phyloP scores from a whole-genome alignment of 768 basidiomycete species.

The Lactarius vividus region DNA sequence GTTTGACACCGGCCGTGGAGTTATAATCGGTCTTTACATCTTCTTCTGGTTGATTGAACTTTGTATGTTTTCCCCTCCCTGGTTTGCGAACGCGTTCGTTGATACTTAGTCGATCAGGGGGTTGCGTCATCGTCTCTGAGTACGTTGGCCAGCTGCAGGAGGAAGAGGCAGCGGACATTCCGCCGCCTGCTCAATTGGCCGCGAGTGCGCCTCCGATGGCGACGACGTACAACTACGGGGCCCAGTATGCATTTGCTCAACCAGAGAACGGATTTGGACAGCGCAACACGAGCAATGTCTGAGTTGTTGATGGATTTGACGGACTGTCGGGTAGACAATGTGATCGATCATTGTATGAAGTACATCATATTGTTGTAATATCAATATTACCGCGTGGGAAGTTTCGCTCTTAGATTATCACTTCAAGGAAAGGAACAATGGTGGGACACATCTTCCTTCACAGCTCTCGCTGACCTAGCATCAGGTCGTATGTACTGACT shows the following conservation, averaged over 20 bases:
- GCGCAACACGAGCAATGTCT: not conserved
- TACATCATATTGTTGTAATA: not conserved
- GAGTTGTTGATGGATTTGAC: conserved; percentile 6
- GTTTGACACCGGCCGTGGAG: conserved; percentile 42
- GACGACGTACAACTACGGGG: conserved; percentile 22
- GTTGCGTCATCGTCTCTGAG: conserved; percentile 49
- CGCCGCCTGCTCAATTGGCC: conserved; percentile 13
- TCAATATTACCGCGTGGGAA: conserved; percentile 1
- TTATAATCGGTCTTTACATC: conserved; percentile 46
- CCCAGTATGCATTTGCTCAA: conserved; percentile 7
- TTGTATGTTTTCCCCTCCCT: conserved; percentile 41
- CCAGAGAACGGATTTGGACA: conserved; percentile 14
- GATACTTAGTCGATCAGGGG: conserved; percentile 37
- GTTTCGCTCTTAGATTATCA: not conserved
- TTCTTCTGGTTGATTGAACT: conserved; percentile 54
- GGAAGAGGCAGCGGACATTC: conserved; percentile 36
- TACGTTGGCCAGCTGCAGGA: conserved; percentile 55
- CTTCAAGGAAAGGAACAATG: conserved; percentile 4
- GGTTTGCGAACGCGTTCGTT: conserved; percentile 5
- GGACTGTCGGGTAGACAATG: not conserved
- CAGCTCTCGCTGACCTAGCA: conserved; percentile 4
- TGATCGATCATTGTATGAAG: not conserved
- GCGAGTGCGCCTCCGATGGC: conserved; percentile 18
- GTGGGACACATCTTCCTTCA: not conserved
- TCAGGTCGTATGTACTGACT: conserved; percentile 66